Base-by-base conservation (phyloP, 2,329 filamentous ascomycete genomes). In the Xylariaceae sp. region DNA sequence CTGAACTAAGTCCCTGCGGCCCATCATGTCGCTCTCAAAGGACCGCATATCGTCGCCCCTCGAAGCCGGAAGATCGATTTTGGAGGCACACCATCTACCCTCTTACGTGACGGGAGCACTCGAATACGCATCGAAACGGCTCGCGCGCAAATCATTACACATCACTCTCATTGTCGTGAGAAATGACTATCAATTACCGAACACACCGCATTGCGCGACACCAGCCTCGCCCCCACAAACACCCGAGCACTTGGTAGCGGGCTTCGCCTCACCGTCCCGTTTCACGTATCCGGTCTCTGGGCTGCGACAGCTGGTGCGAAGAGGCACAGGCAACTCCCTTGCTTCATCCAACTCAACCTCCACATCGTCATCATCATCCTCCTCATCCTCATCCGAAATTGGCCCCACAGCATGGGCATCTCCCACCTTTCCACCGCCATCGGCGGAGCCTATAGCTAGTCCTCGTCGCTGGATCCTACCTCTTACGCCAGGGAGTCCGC, bases 31-130 rank as follows among this genome's bases (percentile, higher is more conserved):
- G 75, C 65, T 75, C 32, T 73, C 81, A 64, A 86, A 84, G 71
- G 73, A 77, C 50, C 75, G 73, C 51, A 87, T 87, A 63, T 86
- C 84, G 1, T 79, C 82, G 43, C 84, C 84, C 11, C 77, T 87
- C 51, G 84, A 86, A 74, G 83, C 84, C 23, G 83, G 83, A 15
- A 73, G 74, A 35, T 86, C 83, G 16, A 73, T 86, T 49, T 77
- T 85, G 54, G 81, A 85, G 61, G 73, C 75, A 27, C 77, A 83
- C 59, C 77, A 80, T 53, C 75, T 87, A n/a, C 83, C 84, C 2
- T 69, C 76, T n/a, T 73, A 77, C 36, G 67, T 86, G 49, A 76
- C 71, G 9, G 74, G 76, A 4, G 82, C 82, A 21, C 76, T 87
- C 24, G 82, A 85, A 53, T 83, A 85, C 61, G 75, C 77, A 11